Conservation (phyloP, 495 filamentous ascomycete species). For the Penicillium manginii region DNA sequence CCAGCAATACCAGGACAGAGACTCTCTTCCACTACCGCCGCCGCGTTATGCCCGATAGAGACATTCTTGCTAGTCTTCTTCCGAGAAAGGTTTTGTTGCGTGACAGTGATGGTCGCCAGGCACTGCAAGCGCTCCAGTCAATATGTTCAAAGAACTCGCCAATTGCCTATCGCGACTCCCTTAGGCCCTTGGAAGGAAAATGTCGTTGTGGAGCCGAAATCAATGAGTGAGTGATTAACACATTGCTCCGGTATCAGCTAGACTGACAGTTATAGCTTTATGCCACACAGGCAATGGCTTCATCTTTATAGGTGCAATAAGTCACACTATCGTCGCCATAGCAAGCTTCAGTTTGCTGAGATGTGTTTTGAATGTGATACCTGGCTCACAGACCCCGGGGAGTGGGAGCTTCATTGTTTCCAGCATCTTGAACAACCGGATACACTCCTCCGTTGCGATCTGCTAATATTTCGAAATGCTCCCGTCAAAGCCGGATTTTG, state of each 20-base stretch:
- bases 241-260: neutral
- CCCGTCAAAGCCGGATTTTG: too few species aligned
- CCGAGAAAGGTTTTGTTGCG: conserved; percentile 9
- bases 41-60: conserved; percentile 19
- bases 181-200: conserved; percentile 8
- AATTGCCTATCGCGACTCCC: conserved; percentile 11
- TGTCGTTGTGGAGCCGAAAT: conserved; percentile 14
- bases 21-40: conserved; percentile 17
- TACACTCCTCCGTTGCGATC: too few species aligned
- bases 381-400: conserved; percentile 15
- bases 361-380: conserved; percentile 18
- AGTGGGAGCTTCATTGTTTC: neutral
- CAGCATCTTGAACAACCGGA: too few species aligned
- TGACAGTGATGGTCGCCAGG: conserved; percentile 7
- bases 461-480: too few species aligned
- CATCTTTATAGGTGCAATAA: conserved; percentile 21
- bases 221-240: neutral
- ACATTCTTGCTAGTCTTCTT: conserved; percentile 12
- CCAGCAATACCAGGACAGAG: too few species aligned
- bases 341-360: conserved; percentile 12
- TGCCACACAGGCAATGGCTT: conserved; percentile 14
- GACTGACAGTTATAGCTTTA: conserved; percentile 7
- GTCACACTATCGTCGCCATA: neutral
- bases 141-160: conserved; percentile 8
- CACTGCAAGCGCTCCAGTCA: conserved; percentile 10